Evolutionary conservation across 768 basidiomycete species (phyloP).

Genomic region (Pholiota microspora): DNA sequence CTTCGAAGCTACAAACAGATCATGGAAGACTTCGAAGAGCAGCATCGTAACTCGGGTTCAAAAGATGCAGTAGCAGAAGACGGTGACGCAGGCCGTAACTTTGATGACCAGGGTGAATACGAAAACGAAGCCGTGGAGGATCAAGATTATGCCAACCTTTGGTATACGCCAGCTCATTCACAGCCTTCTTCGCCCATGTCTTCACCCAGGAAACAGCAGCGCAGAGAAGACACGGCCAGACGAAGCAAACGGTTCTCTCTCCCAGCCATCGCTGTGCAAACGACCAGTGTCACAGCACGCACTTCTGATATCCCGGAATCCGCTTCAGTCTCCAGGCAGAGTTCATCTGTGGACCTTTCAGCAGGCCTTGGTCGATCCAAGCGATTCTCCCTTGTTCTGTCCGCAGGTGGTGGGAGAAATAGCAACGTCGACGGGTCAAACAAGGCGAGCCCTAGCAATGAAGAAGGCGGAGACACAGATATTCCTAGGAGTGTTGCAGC

Average conservation of each 20-base stretch:
- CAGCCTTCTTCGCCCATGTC: constrained; percentile 23
- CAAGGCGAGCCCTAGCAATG: constrained; percentile 1
- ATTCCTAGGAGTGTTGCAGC: constrained; percentile 48
- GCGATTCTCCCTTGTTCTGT: constrained; percentile 63
- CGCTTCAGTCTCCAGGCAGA: constrained; percentile 12
- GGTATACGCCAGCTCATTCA: constrained; percentile 17
- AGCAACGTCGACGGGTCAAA: constrained; percentile 16
- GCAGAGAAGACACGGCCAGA: constrained; percentile 60
- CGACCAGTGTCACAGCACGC: constrained; percentile 65
- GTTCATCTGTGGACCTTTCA: constrained; percentile 7
- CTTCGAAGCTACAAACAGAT: constrained; percentile 68
- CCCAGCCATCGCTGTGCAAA: constrained; percentile 76
- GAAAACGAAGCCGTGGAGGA: constrained; percentile 19
- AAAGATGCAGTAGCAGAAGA: constrained; percentile 4
- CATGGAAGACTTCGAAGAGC: constrained; percentile 57
- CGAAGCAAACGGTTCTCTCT: constrained; percentile 70
- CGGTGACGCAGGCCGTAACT: not conserved
- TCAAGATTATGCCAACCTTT: constrained; percentile 12
- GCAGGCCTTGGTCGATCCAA: constrained; percentile 27
- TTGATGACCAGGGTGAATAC: not conserved
- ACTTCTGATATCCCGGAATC: constrained; percentile 30
- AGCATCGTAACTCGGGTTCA: constrained; percentile 10
- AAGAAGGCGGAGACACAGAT: constrained; percentile 15
- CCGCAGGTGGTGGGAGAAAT: constrained; percentile 17
- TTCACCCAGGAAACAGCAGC: constrained; percentile 22